A percentile compares a stretch with the other conserved stretches of the same genome.
Conservation (phyloP, 345 rosid species). For the Lenwebbia sp. region DNA sequence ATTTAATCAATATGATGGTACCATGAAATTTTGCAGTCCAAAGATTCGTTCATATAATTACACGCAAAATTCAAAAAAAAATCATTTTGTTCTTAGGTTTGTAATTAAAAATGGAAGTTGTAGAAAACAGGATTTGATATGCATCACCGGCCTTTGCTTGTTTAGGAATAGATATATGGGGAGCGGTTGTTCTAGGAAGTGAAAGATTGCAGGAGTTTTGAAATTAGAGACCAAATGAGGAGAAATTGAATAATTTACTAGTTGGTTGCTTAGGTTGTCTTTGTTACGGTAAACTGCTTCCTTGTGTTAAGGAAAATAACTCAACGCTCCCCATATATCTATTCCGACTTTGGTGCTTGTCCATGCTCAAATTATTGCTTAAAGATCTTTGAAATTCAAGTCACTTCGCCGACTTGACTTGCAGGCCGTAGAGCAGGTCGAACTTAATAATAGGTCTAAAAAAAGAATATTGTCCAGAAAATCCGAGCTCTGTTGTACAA, state of each 20-base stretch:
- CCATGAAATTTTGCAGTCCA: neutral
- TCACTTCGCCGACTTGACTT: neutral
- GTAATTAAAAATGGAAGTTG: neutral
- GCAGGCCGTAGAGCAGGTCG: neutral
- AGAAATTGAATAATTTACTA: neutral
- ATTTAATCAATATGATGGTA: neutral
- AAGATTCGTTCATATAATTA: neutral
- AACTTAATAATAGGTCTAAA: neutral
- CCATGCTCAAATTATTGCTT: neutral
- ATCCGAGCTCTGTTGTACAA: rapidly evolving
- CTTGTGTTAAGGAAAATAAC: neutral
- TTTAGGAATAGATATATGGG: neutral
- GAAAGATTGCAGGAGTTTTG: neutral
- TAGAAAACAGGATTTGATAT: neutral
- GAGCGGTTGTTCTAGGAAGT: neutral
- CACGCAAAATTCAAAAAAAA: neutral
- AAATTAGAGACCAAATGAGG: neutral
- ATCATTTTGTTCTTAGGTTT: neutral
- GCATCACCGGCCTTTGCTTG: neutral
- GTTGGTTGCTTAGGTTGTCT: neutral
- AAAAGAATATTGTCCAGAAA: neutral
- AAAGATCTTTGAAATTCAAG: neutral
- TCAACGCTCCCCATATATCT: too few relatives aligned
- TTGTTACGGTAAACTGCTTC: neutral
- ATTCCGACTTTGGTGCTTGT: neutral